These are phyloP conservation scores for Porphyrellus cyaneotinctus DNA, from an alignment of 768 basidiomycete genomes.

Conservation along the genomic window DNA sequence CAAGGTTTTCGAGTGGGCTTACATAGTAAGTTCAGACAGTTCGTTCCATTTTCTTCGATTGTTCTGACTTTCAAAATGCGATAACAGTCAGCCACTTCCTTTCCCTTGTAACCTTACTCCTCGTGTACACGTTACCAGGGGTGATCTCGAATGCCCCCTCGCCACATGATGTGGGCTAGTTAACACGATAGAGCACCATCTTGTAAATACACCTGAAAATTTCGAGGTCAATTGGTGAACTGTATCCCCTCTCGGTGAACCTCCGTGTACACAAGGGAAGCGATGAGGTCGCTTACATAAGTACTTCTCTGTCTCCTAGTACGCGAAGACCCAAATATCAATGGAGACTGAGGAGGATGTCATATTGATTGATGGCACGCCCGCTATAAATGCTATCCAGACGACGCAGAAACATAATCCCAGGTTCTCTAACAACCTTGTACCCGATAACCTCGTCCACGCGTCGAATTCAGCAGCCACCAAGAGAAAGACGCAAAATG, in stretches of 20 bases:
- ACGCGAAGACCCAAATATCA: too few relatives aligned
- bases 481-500: constrained; percentile 17
- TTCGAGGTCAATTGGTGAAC: too few relatives aligned
- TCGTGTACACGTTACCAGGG: not conserved
- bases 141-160: not conserved
- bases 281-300: too few relatives aligned
- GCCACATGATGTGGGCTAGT: not conserved
- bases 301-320: too few relatives aligned
- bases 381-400: constrained; percentile 22
- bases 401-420: constrained; percentile 38
- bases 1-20: not conserved
- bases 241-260: too few relatives aligned
- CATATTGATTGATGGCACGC: constrained; percentile 9
- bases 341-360: constrained; percentile 24
- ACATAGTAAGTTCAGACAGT: not conserved
- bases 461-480: constrained; percentile 3
- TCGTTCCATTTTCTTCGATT: not conserved
- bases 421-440: constrained; percentile 22
- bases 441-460: not conserved
- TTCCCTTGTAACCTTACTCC: not conserved
- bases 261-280: too few relatives aligned
- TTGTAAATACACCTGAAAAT: too few relatives aligned
- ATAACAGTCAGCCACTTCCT: not conserved
- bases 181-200: too few relatives aligned
- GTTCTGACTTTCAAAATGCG: not conserved